Conservation (phyloP, 2,329 filamentous ascomycete genomes). For the Xylaria sp. region DNA sequence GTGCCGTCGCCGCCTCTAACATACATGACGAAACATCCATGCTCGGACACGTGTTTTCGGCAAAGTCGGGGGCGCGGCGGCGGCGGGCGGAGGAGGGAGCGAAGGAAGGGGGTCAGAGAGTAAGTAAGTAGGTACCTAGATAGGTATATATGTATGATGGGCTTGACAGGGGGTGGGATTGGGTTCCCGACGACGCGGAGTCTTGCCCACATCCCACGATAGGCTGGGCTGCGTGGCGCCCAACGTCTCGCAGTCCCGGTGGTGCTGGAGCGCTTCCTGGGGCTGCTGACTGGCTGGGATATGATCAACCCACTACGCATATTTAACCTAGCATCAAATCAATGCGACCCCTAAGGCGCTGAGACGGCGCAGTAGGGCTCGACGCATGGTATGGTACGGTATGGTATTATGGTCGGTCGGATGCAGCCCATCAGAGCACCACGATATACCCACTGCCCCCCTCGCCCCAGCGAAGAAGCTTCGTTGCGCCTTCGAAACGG, state of each 20-base stretch:
- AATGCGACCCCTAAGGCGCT: slow-evolving; percentile 16
- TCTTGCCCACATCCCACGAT: slow-evolving; percentile 21
- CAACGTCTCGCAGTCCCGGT: too few relatives aligned
- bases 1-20: slow-evolving; percentile 22
- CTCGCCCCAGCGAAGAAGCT: slow-evolving; percentile 13
- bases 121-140: slow-evolving; percentile 1
- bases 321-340: too few relatives aligned
- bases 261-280: neutral
- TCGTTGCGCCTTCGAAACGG: slow-evolving; percentile 1
- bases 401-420: too few relatives aligned
- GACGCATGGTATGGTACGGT: neutral
- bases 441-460: neutral
- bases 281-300: too few relatives aligned
- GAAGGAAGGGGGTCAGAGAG: neutral
- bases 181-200: slow-evolving; percentile 28
- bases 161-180: neutral
- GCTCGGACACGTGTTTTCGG: slow-evolving; percentile 30
- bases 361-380: slow-evolving; percentile 31
- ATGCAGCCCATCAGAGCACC: neutral
- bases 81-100: neutral
- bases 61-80: slow-evolving; percentile 9
- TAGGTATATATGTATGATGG: slow-evolving; percentile 3
- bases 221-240: too few relatives aligned
- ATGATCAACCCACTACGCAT: too few relatives aligned
- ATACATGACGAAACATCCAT: slow-evolving; percentile 23